A percentile compares a stretch with the other conserved stretches of the same genome.
phyloP scores from a whole-genome alignment of 352 stramenopile species.

The Globisporangium sylvaticum region DNA sequence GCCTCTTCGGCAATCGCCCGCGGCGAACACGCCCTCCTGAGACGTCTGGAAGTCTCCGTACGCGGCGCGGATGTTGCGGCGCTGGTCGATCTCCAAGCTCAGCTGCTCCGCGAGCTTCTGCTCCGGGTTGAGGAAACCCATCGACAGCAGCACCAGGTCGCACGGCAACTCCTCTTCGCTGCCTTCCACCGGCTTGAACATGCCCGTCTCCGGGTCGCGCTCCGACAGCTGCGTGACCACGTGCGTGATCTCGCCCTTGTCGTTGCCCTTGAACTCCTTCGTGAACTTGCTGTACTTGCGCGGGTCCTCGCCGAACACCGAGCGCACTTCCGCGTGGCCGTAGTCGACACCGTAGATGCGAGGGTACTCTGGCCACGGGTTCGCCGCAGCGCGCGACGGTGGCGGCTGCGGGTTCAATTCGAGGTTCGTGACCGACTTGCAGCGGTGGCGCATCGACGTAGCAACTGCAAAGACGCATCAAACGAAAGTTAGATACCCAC shows the following conservation, averaged over 20 bases:
- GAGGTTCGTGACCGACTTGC: constrained; percentile 96
- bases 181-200: constrained; percentile 60
- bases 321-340: constrained; percentile 93
- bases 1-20: constrained; percentile 95
- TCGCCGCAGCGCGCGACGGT: constrained; percentile 86
- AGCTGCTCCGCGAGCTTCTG: constrained; percentile 88
- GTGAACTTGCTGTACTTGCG: constrained; percentile 74
- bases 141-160: constrained; percentile 95
- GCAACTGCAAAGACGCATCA: constrained; percentile 50
- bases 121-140: constrained; percentile 97
- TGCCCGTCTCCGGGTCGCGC: constrained; percentile 70
- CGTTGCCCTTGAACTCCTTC: constrained; percentile 79
- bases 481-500: not conserved
- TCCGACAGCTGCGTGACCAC: constrained; percentile 49
- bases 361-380: constrained; percentile 97
- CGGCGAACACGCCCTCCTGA: constrained; percentile 95
- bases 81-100: constrained; percentile 90
- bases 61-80: constrained; percentile 91
- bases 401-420: constrained; percentile 94
- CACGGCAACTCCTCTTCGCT: constrained; percentile 92
- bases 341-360: constrained; percentile 98
- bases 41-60: constrained; percentile 95
- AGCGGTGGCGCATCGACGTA: constrained; percentile 95
- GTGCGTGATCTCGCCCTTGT: constrained; percentile 72
- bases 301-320: constrained; percentile 91